phyloP scores from a whole-genome alignment of 805 yeast species.

The Dipodascus albidus region DNA sequence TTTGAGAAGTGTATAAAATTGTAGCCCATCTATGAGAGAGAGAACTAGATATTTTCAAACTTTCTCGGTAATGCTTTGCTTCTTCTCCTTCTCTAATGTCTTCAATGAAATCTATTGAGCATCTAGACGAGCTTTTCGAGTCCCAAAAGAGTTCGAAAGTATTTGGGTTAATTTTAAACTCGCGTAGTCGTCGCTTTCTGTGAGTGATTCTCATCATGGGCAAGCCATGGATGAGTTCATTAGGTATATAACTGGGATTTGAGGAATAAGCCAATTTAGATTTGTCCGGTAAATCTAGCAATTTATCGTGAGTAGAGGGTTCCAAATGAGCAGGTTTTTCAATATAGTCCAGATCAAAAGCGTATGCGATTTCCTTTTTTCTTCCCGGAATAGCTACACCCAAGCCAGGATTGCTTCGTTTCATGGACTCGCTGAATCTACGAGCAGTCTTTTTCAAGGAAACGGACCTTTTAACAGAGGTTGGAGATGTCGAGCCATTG shows the following conservation, averaged over 20 bases:
- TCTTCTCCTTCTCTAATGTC: constrained; percentile 52
- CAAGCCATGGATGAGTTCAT: constrained; percentile 33
- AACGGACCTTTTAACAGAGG: not conserved
- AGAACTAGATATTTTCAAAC: constrained; percentile 60
- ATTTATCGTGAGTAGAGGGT: not conserved
- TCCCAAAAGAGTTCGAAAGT: constrained; percentile 50
- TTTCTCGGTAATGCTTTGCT: constrained; percentile 80
- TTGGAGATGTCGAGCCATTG: not conserved
- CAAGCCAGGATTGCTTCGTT: not conserved
- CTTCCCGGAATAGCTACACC: not conserved
- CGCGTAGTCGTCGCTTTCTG: constrained; percentile 49
- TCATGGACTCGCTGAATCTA: not conserved
- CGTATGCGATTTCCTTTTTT: not conserved
- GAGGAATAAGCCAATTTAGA: not conserved
- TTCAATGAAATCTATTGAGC: constrained; percentile 52
- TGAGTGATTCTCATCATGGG: constrained; percentile 59
- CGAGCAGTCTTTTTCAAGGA: not conserved
- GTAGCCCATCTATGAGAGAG: constrained; percentile 67
- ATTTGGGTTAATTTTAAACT: constrained; percentile 44
- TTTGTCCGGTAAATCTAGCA: not conserved
- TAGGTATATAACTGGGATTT: not conserved
- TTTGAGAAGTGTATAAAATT: constrained; percentile 51
- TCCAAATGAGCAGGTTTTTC: not conserved
- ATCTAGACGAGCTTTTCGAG: constrained; percentile 31
- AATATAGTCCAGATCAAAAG: not conserved